Evolutionary conservation across 352 stramenopile genomes (phyloP).

Genomic region (Globisporangium emineosum): DNA sequence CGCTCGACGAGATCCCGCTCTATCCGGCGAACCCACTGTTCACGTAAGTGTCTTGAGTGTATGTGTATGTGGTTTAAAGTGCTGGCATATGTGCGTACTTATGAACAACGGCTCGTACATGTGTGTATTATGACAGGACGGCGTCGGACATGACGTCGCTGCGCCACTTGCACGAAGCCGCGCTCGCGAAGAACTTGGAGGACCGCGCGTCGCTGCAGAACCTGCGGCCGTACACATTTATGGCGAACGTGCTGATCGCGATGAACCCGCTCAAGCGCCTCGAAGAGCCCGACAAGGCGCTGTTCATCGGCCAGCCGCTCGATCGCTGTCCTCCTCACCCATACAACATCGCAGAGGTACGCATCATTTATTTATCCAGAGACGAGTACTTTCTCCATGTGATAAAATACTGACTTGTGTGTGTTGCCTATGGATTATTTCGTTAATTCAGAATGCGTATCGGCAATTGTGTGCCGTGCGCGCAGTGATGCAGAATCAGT

Average conservation of each 20-base stretch:
- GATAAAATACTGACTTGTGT: constrained; percentile 15
- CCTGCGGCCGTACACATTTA: constrained; percentile 84
- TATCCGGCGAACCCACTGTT: constrained; percentile 77
- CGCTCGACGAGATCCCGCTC: constrained; percentile 43
- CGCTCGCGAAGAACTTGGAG: constrained; percentile 85
- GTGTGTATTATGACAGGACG: constrained; percentile 26
- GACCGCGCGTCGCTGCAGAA: constrained; percentile 73
- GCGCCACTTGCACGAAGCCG: constrained; percentile 80
- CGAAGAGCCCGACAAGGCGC: constrained; percentile 66
- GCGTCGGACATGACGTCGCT: constrained; percentile 84
- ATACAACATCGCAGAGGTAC: constrained; percentile 76
- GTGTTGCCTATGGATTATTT: background rate
- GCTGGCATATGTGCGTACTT: background rate
- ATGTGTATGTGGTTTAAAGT: constrained; percentile 10
- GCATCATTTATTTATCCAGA: background rate
- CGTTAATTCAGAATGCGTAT: constrained; percentile 47
- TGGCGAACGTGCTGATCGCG: constrained; percentile 84
- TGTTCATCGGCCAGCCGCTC: constrained; percentile 64
- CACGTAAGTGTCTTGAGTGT: constrained; percentile 21
- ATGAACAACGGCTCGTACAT: background rate
- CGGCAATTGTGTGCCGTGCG: constrained; percentile 76
- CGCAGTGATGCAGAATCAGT: constrained; percentile 90
- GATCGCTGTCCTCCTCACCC: constrained; percentile 73
- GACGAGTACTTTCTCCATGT: background rate
- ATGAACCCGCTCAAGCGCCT: constrained; percentile 80